These are phyloP conservation scores for Spencermartinsiella europaea DNA, from an alignment of 805 yeast species.

Conservation along the genomic window DNA sequence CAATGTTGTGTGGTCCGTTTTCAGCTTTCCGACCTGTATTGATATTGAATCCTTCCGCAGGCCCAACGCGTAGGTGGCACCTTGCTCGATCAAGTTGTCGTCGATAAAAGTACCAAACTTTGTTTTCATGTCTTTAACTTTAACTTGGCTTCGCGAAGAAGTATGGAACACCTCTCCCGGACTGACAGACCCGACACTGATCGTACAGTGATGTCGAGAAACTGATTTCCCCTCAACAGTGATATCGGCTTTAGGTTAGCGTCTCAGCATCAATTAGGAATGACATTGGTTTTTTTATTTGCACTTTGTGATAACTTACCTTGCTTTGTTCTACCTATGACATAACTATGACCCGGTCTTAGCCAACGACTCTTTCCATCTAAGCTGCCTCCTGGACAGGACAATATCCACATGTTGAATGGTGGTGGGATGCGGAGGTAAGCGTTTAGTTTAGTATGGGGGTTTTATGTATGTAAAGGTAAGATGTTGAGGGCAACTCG, in stretches of 20 bases:
- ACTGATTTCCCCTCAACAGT: slow-evolving; percentile 18
- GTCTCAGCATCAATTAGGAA: not conserved
- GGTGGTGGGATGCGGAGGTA: not conserved
- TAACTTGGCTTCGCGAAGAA: slow-evolving; percentile 15
- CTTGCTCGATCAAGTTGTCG: slow-evolving; percentile 7
- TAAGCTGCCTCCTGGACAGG: slow-evolving; percentile 8
- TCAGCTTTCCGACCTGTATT: slow-evolving; percentile 21
- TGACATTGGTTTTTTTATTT: not conserved
- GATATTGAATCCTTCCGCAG: slow-evolving; percentile 1
- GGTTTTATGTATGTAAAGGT: too few relatives aligned
- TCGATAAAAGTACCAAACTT: slow-evolving; percentile 25
- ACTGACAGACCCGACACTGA: slow-evolving; percentile 14
- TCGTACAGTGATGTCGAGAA: slow-evolving; percentile 23
- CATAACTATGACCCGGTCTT: slow-evolving; percentile 21
- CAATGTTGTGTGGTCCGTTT: slow-evolving; percentile 15
- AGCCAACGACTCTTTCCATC: slow-evolving; percentile 24
- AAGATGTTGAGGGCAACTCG: too few relatives aligned
- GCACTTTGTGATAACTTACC: slow-evolving; percentile 13
- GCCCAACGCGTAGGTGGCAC: slow-evolving; percentile 1
- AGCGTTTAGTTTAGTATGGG: too few relatives aligned
- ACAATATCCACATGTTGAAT: slow-evolving; percentile 17
- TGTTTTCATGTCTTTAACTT: slow-evolving; percentile 24
- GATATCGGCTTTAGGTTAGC: not conserved
- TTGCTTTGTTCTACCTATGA: slow-evolving; percentile 22
- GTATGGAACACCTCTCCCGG: slow-evolving; percentile 17